A percentile compares a stretch with the other conserved stretches of the same genome.
phyloP scores from a whole-genome alignment of 257 asterid genomes.

The Solanum arcanum region DNA sequence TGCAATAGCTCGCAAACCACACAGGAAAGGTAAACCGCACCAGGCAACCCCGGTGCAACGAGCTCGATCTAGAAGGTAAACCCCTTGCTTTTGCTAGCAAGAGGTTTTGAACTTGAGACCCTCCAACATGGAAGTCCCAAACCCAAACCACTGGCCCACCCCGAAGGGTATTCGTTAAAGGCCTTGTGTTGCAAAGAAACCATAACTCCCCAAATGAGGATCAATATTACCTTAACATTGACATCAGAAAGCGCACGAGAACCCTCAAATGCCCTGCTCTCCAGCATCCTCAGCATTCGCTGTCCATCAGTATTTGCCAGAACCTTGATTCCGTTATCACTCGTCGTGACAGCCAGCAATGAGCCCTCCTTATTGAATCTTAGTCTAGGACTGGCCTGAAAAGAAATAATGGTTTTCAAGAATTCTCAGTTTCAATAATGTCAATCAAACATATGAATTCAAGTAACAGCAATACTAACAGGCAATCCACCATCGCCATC shows the following conservation, averaged over 20 bases:
- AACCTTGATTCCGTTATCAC: conserved; percentile 84
- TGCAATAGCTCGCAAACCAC: background rate
- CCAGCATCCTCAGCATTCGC: conserved; percentile 83
- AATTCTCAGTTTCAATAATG: background rate
- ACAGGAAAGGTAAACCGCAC: background rate
- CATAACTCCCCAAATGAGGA: background rate
- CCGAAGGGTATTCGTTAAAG: background rate
- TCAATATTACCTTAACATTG: conserved; percentile 48
- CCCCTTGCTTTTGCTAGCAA: no score
- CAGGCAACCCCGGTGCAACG: background rate
- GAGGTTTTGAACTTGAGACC: no score
- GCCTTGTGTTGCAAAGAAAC: background rate
- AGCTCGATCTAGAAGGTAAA: no score
- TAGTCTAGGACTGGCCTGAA: conserved; percentile 84
- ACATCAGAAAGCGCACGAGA: conserved; percentile 66
- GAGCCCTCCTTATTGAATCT: conserved; percentile 90
- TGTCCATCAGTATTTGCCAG: conserved; percentile 82
- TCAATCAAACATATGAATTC: background rate
- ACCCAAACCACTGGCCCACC: background rate
- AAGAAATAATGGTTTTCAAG: background rate
- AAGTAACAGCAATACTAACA: conserved; percentile 35
- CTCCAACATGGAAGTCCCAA: no score
- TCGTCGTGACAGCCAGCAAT: conserved; percentile 78
- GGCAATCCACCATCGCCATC: conserved; percentile 91
- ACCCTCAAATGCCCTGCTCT: conserved; percentile 77